Conservation (phyloP, 495 filamentous ascomycete genomes). For the Glarea lozoyensis region DNA sequence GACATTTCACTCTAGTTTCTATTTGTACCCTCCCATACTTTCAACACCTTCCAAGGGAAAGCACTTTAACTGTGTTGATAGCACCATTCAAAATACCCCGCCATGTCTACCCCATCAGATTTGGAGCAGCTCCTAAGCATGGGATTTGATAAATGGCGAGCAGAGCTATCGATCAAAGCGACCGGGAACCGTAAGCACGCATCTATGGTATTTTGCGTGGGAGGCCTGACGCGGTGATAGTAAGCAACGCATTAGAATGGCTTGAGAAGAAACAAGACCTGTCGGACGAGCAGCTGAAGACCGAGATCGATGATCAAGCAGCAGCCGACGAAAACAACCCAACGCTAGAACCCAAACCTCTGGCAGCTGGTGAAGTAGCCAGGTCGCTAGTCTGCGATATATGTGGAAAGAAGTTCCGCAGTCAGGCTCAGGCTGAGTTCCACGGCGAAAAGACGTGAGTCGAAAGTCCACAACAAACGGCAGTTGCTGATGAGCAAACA, state of each 20-base stretch:
- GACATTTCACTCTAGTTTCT: not conserved
- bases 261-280: constrained; percentile 84
- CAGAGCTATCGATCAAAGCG: constrained; percentile 73
- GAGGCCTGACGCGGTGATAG: too few species aligned
- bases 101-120: constrained; percentile 32
- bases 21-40: not conserved
- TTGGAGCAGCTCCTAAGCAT: constrained; percentile 81
- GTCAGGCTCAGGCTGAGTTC: constrained; percentile 70
- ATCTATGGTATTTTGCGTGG: too few species aligned
- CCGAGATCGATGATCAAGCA: constrained; percentile 51
- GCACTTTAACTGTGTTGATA: too few species aligned
- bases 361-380: constrained; percentile 53
- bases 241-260: constrained; percentile 89
- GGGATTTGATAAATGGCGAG: constrained; percentile 81
- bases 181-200: constrained; percentile 66
- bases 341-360: constrained; percentile 36
- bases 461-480: not conserved
- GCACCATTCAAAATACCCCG: too few species aligned
- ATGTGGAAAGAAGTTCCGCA: constrained; percentile 84
- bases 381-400: constrained; percentile 68
- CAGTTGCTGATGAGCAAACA: constrained; percentile 27
- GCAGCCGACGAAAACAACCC: constrained; percentile 36
- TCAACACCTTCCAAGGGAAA: not conserved
- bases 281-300: constrained; percentile 62
- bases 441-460: constrained; percentile 74